phyloP scores from a whole-genome alignment of 345 rosid species.

The Corchorus capsularis region DNA sequence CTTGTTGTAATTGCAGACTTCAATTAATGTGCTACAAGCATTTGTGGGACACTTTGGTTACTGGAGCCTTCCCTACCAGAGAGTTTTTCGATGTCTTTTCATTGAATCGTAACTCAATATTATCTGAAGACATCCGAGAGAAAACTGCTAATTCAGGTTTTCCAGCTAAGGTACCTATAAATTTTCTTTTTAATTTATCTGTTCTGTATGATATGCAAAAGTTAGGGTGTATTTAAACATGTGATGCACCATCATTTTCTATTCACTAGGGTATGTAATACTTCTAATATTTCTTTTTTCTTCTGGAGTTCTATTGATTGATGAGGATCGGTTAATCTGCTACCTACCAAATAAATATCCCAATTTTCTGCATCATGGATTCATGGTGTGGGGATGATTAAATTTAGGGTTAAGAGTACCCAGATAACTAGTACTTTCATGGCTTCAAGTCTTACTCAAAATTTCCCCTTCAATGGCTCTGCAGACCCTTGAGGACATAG shows the following conservation, averaged over 20 bases:
- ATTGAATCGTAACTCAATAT: slow-evolving; percentile 42
- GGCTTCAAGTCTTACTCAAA: slow-evolving; percentile 6
- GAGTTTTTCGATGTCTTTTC: slow-evolving; percentile 62
- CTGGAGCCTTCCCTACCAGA: slow-evolving; percentile 45
- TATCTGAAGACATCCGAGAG: slow-evolving; percentile 65
- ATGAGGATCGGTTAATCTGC: background rate
- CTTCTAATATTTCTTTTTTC: background rate
- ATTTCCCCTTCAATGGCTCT: slow-evolving; percentile 9
- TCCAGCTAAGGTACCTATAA: slow-evolving; percentile 54
- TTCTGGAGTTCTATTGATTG: background rate
- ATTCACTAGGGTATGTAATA: background rate
- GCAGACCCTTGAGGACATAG: slow-evolving; percentile 76
- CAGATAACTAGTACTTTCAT: slow-evolving; percentile 5
- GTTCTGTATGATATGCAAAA: background rate
- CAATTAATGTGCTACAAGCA: slow-evolving; percentile 86
- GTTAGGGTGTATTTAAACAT: background rate
- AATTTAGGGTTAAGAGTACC: background rate
- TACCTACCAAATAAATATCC: background rate
- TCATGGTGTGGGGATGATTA: background rate
- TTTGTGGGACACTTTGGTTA: slow-evolving; percentile 70
- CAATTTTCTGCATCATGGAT: background rate
- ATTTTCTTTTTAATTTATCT: slow-evolving; percentile 1
- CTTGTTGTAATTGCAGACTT: slow-evolving; percentile 46
- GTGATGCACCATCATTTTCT: slow-evolving; percentile 6
- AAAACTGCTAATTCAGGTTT: slow-evolving; percentile 48